phyloP scores from a whole-genome alignment of 768 basidiomycete genomes.

The Rhizopogon vesiculosus region DNA sequence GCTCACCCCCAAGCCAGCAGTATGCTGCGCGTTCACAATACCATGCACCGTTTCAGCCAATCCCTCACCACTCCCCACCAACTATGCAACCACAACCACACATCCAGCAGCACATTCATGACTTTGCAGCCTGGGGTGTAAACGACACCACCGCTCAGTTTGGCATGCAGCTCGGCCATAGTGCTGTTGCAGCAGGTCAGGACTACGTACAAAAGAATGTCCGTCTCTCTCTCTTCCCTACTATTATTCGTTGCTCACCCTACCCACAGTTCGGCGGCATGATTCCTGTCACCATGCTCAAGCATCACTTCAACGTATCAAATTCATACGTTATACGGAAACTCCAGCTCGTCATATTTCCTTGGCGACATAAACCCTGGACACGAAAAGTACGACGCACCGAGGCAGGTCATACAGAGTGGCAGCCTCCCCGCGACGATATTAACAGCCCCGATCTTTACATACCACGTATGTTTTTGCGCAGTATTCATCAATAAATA shows the following conservation, averaged over 20 bases:
- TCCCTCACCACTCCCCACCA: conserved; percentile 38
- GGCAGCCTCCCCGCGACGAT: conserved; percentile 87
- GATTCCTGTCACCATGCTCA: conserved; percentile 71
- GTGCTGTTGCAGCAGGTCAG: conserved; percentile 89
- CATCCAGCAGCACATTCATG: conserved; percentile 29
- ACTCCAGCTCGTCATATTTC: conserved; percentile 84
- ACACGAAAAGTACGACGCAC: conserved; percentile 61
- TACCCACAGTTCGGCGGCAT: conserved; percentile 65
- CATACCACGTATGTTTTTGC: conserved; percentile 66
- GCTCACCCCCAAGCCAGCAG: conserved; percentile 41
- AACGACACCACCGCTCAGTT: conserved; percentile 93
- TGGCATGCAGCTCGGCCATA: conserved; percentile 92
- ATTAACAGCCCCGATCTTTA: conserved; percentile 96
- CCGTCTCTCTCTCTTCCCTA: conserved; percentile 20
- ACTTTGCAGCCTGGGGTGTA: conserved; percentile 75
- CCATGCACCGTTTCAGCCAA: conserved; percentile 34
- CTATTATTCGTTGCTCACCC: conserved; percentile 2
- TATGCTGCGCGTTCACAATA: conserved; percentile 29
- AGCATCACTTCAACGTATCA: conserved; percentile 93
- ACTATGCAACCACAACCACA: conserved; percentile 24
- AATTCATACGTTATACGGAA: conserved; percentile 94
- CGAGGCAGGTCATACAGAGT: conserved; percentile 66
- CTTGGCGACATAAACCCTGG: conserved; percentile 92
- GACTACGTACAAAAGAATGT: conserved; percentile 96
- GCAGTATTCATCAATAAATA: background rate